phyloP scores from a whole-genome alignment of 202 grass and related monocot species.

The Setaria viridis region DNA sequence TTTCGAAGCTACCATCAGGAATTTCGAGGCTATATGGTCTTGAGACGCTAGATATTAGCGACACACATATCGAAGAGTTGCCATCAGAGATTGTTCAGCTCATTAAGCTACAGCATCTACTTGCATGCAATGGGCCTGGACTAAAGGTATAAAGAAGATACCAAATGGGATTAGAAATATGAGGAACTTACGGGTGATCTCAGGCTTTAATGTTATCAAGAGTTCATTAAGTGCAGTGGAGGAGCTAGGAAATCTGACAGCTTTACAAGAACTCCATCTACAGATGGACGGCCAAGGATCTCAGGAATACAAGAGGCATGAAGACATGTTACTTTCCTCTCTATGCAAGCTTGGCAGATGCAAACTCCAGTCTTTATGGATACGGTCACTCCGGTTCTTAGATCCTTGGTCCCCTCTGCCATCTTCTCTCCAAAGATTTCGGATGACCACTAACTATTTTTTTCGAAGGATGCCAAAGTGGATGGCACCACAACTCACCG shows the following conservation, averaged over 20 bases:
- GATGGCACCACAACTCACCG: background rate
- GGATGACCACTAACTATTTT: accelerated
- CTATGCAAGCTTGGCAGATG: conserved; percentile 35
- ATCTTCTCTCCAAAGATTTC: background rate
- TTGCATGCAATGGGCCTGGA: accelerated
- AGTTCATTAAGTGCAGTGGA: background rate
- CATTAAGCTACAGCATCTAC: background rate
- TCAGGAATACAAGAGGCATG: background rate
- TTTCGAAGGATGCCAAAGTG: background rate
- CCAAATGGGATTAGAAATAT: conserved; percentile 20
- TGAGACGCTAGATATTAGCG: background rate
- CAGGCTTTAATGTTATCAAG: background rate
- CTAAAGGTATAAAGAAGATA: background rate
- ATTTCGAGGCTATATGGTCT: conserved; percentile 4
- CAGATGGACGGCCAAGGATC: accelerated
- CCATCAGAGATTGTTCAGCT: background rate
- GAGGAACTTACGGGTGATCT: background rate
- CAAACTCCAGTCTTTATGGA: background rate
- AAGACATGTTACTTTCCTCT: conserved; percentile 23
- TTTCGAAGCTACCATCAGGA: background rate
- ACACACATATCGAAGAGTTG: accelerated
- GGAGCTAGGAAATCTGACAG: background rate
- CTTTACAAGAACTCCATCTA: background rate
- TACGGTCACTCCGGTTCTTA: background rate
- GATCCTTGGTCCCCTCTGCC: conserved; percentile 31